Percentiles rank a stretch among this genome's conserved stretches.
These are phyloP conservation scores for Fusarium fujikuroi DNA, from an alignment of 2,329 filamentous ascomycete species.

Conservation along the genomic window DNA sequence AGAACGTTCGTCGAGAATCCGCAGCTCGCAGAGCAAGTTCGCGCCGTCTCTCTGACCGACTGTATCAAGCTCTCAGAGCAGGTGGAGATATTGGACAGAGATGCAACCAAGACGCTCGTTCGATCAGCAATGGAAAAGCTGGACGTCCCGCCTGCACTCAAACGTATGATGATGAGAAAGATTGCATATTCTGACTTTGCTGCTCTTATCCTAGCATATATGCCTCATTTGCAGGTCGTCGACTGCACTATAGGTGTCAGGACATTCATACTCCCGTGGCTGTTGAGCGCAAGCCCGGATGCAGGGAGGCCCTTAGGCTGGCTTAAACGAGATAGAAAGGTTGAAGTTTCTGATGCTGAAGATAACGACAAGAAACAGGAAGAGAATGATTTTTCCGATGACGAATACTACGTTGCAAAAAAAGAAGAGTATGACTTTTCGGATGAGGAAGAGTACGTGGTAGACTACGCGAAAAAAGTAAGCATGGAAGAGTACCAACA, in stretches of 20 bases:
- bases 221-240: neutral
- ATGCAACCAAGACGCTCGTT: neutral
- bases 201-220: neutral
- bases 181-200: neutral
- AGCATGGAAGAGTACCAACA: neutral
- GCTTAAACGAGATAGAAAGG: no score
- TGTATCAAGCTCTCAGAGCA: rapidly evolving
- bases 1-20: neutral
- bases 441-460: rapidly evolving
- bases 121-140: neutral
- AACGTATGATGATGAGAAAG: rapidly evolving
- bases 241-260: neutral
- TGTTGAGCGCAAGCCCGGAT: neutral
- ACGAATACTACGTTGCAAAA: no score
- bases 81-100: neutral
- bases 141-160: neutral
- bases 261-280: rapidly evolving
- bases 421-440: neutral
- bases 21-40: neutral
- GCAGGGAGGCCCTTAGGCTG: neutral
- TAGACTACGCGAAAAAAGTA: rapidly evolving
- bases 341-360: no score
- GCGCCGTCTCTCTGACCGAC: neutral
- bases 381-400: no score
- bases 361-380: no score